Percentiles rank a stretch among this genome's conserved stretches.
Evolutionary conservation across 1,284 basidiomycete species (phyloP).

Genomic region (Moniliophthora roreri): DNA sequence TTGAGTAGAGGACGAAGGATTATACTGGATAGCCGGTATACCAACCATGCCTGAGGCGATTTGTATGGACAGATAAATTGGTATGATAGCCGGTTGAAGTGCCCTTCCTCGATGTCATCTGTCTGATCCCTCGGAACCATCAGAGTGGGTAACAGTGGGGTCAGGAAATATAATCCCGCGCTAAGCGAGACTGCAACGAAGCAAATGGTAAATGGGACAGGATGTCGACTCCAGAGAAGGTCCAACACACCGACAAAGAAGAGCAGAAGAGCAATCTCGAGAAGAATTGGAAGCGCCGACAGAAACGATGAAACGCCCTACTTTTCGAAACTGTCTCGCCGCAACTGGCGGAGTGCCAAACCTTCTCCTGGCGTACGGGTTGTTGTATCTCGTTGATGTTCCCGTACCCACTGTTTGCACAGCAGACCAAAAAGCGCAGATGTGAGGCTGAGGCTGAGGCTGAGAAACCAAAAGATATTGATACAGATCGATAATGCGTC

Average conservation of each 20-base stretch:
- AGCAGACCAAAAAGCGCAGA: constrained; percentile 21
- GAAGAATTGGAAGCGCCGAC: constrained; percentile 25
- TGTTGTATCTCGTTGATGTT: constrained; percentile 18
- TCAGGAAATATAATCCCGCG: too few species aligned
- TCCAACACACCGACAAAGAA: constrained; percentile 29
- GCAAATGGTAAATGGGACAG: too few species aligned
- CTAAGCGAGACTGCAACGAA: too few species aligned
- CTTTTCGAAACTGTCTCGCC: constrained; percentile 23
- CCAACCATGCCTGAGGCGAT: constrained; percentile 13
- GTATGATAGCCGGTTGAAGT: too few species aligned
- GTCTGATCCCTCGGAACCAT: too few species aligned
- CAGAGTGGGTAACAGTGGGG: too few species aligned
- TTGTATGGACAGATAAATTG: constrained; percentile 10
- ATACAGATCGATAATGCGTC: constrained; percentile 13
- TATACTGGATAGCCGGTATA: constrained; percentile 1
- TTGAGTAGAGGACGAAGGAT: too few species aligned
- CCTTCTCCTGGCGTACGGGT: constrained; percentile 17
- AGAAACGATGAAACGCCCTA: constrained; percentile 29
- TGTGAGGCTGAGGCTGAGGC: constrained; percentile 19
- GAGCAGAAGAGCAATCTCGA: constrained; percentile 26
- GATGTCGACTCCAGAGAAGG: constrained; percentile 13
- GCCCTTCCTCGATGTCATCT: too few species aligned
- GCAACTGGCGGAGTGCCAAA: constrained; percentile 21
- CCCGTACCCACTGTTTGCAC: constrained; percentile 23
- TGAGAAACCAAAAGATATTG: constrained; percentile 25